Base-by-base conservation (phyloP, 2,329 filamentous ascomycete genomes). In the Aspergillus chevalieri region DNA sequence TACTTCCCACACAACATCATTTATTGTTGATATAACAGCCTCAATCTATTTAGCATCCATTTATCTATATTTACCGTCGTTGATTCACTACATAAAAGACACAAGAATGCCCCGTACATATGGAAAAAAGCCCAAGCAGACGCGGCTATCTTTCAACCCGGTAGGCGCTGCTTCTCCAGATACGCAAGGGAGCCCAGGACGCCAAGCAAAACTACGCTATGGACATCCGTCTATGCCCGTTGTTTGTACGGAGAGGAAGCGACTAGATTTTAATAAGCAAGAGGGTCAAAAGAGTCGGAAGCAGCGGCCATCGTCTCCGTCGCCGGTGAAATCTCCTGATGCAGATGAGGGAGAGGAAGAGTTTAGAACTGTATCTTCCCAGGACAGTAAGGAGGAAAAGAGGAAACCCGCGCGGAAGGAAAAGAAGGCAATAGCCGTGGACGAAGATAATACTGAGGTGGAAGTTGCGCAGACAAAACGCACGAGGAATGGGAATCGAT, bases 141-240 rank as follows among this genome's bases (percentile, higher is more conserved):
- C 72, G 46, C 70, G 68, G 44, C 65, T 75, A 36, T 56, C 68
- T n/a, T 74, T 75, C 54, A 64, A 68, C 9, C 59, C 72, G 19
- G 48, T 67, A 12, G 51, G 62, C 28, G 60, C 65, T 10, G 54
- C 64, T 1, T 60, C 67, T 6, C 55, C 59, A 6, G 59, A 53
- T 15, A 55, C 43, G 43, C 53, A 58, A 14, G 43, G 50, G 14
- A 57, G 54, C 8, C 53, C 55, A 14, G 54, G 38, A 39, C 62
- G 63, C 43, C 56, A 64, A 22, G 65, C 68, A 14, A 66, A 54
- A 14, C 56, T 73, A 8, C 62, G 62, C 28, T 73, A 68, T 49
- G 51, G 51, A 5, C 62, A 66, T 51, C 62, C 65, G 9, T 64
- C 58, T 7, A 51, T 52, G 46, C 52, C 60, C 0, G 49, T 54